Conservation (phyloP, 257 asterid species). For the Solanum acaule region DNA sequence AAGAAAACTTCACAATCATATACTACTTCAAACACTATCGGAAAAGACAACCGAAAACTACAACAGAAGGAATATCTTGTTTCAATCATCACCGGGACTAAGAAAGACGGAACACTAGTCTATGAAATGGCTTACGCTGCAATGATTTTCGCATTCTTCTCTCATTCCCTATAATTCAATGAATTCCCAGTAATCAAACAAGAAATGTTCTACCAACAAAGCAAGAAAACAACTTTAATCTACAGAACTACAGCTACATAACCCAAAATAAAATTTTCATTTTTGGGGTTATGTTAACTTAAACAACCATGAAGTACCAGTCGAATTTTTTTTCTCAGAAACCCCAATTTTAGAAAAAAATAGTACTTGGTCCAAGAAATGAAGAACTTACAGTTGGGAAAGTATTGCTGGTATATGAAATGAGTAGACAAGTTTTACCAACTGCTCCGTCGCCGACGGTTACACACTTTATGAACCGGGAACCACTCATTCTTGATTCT, state of each 20-base stretch:
- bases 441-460: conserved; percentile 17
- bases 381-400: conserved; percentile 7
- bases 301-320: not conserved
- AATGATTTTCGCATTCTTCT: not conserved
- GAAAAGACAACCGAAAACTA: not conserved
- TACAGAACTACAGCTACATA: not conserved
- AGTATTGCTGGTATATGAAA: conserved; percentile 7
- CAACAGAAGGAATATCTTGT: not conserved
- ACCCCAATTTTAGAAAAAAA: not conserved
- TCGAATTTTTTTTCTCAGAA: not conserved
- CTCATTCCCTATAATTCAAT: not conserved
- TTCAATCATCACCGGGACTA: not conserved
- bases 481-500: conserved; percentile 5
- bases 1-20: not conserved
- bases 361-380: not conserved
- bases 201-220: not conserved
- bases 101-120: not conserved
- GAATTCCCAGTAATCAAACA: not conserved
- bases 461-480: conserved; percentile 9
- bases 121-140: not conserved
- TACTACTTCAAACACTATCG: not conserved
- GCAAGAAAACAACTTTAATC: not conserved
- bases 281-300: too few relatives aligned
- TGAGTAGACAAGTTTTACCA: conserved; percentile 17
- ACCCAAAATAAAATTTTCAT: not conserved